Conservation (phyloP, 192 early-diverging fungal genomes). For the Rhizophagus clarus region DNA sequence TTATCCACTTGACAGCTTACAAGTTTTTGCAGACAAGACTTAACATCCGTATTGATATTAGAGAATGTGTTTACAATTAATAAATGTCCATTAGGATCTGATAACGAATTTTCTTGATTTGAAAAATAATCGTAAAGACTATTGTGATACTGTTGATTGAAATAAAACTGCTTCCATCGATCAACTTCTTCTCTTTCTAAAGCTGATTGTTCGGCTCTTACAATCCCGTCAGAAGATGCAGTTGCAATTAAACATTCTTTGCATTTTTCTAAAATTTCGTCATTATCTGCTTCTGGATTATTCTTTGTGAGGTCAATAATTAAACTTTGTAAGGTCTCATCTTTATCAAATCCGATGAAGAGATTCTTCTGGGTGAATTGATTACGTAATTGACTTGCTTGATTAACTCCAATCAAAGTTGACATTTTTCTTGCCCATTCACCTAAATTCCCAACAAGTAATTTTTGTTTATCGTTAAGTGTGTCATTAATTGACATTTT, state of each 20-base stretch:
- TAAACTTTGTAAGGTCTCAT: slow-evolving; percentile 29
- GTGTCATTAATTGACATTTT: slow-evolving; percentile 18
- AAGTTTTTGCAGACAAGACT: not conserved
- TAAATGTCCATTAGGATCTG: not conserved
- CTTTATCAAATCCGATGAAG: slow-evolving; percentile 26
- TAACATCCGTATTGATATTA: slow-evolving; percentile 21
- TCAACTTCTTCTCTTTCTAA: not conserved
- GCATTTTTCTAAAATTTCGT: slow-evolving; percentile 18
- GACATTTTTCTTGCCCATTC: slow-evolving; percentile 27
- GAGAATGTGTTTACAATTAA: slow-evolving; percentile 25
- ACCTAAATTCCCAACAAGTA: not conserved
- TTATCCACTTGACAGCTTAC: not conserved
- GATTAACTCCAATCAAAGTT: not conserved
- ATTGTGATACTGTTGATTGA: not conserved
- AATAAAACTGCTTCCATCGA: slow-evolving; percentile 22
- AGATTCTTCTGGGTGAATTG: slow-evolving; percentile 11
- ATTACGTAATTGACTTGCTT: not conserved
- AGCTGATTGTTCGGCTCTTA: too few species aligned
- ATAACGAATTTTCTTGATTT: not conserved
- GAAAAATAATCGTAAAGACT: too few species aligned
- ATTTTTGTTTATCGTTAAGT: not conserved
- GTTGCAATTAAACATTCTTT: slow-evolving; percentile 26
- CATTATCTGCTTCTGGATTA: slow-evolving; percentile 6
- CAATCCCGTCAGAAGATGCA: slow-evolving; percentile 32
- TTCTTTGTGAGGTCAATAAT: slow-evolving; percentile 3